These are phyloP conservation scores for Apiotrichum veenhuisii DNA, from an alignment of 1,284 basidiomycete genomes.

Conservation along the genomic window DNA sequence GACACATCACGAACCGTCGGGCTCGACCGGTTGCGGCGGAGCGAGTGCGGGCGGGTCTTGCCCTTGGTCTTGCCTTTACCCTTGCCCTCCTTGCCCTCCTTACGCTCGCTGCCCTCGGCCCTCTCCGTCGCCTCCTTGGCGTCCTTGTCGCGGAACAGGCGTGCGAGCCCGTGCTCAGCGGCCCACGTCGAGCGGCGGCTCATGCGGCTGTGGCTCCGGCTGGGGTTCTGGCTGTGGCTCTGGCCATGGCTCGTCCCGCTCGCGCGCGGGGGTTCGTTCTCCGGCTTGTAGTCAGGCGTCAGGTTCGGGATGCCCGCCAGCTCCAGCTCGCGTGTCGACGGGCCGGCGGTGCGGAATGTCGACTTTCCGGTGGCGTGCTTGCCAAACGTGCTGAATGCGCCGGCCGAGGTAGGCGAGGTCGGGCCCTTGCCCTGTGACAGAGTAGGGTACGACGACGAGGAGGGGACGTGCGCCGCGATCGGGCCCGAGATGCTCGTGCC, in stretches of 20 bases:
- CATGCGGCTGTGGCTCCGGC: too few relatives aligned
- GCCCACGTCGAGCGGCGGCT: background rate
- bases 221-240: too few relatives aligned
- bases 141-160: background rate
- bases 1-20: background rate
- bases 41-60: too few relatives aligned
- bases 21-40: background rate
- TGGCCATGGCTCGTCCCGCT: too few relatives aligned
- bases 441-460: too few relatives aligned
- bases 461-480: too few relatives aligned
- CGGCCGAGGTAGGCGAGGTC: background rate
- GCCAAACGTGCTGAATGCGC: background rate
- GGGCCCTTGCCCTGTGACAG: too few relatives aligned
- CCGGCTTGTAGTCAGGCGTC: too few relatives aligned
- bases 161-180: background rate
- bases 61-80: background rate
- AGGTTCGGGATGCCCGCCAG: background rate
- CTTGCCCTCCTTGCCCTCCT: too few relatives aligned
- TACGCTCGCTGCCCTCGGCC: background rate
- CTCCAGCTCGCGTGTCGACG: too few relatives aligned
- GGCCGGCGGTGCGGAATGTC: background rate
- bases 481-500: too few relatives aligned
- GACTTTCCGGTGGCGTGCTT: background rate
- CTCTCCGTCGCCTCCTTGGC: background rate
- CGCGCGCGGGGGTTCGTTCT: too few relatives aligned